Conservation (phyloP, 257 asterid species). For the Solanum verrucosum region DNA sequence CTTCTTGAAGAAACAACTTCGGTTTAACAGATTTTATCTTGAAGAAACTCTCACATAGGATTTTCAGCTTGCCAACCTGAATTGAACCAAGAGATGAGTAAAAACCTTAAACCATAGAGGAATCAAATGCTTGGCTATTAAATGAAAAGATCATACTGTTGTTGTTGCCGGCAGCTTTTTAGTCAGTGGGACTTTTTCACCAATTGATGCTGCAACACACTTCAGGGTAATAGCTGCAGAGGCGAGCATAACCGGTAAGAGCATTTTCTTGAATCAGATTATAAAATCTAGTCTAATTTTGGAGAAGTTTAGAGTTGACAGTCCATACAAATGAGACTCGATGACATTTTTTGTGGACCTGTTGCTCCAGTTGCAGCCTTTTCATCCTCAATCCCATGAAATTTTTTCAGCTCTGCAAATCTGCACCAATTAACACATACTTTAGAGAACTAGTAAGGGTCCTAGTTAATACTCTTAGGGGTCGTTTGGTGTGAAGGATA, state of each 20-base stretch:
- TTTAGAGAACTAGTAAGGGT: background rate
- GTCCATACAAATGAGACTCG: constrained; percentile 75
- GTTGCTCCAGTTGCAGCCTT: constrained; percentile 46
- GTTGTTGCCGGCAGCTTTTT: constrained; percentile 79
- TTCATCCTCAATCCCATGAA: constrained; percentile 79
- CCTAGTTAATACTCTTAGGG: background rate
- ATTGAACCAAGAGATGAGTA: background rate
- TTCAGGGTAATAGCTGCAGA: constrained; percentile 65
- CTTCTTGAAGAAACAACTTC: constrained; percentile 74
- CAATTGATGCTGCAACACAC: constrained; percentile 86
- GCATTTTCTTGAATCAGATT: background rate
- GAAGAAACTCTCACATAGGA: constrained; percentile 83
- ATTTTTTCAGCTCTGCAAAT: constrained; percentile 61
- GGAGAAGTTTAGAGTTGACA: background rate
- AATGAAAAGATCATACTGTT: constrained; percentile 37
- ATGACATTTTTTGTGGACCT: constrained; percentile 84
- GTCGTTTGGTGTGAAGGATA: no score
- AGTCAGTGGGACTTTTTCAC: constrained; percentile 63
- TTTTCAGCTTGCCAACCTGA: constrained; percentile 93
- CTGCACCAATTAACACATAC: constrained; percentile 25
- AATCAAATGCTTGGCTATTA: background rate
- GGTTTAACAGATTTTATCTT: constrained; percentile 74
- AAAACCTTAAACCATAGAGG: background rate
- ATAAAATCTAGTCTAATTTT: background rate
- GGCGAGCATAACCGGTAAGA: background rate